Percentiles rank a stretch among this genome's conserved stretches.
These are phyloP conservation scores for Hypomyces perniciosus DNA, from an alignment of 2,329 filamentous ascomycete species.

Conservation along the genomic window DNA sequence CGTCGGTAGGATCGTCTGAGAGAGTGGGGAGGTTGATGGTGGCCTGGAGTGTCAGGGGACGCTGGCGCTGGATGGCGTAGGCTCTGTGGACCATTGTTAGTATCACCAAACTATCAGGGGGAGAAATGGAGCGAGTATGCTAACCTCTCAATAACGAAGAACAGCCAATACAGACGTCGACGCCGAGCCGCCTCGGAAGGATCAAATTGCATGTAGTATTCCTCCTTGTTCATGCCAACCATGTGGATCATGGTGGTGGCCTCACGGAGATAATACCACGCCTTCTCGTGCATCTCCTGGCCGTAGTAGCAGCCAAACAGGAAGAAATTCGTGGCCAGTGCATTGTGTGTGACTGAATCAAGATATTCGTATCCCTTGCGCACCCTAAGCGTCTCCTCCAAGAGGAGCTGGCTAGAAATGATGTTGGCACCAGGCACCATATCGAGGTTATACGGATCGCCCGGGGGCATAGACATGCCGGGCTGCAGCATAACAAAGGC, in stretches of 20 bases:
- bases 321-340: slow-evolving; percentile 70
- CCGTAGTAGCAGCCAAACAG: slow-evolving; percentile 67
- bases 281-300: slow-evolving; percentile 66
- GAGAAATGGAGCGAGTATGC: slow-evolving; percentile 10
- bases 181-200: slow-evolving; percentile 55
- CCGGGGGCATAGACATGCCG: slow-evolving; percentile 54
- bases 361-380: slow-evolving; percentile 57
- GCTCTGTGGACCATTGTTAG: slow-evolving; percentile 36
- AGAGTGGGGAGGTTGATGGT: slow-evolving; percentile 61
- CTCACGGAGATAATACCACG: slow-evolving; percentile 75
- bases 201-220: slow-evolving; percentile 55
- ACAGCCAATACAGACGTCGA: slow-evolving; percentile 65
- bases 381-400: slow-evolving; percentile 62
- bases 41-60: slow-evolving; percentile 64
- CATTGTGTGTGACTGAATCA: slow-evolving; percentile 50
- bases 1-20: slow-evolving; percentile 54
- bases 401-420: slow-evolving; percentile 57
- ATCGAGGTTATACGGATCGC: slow-evolving; percentile 51
- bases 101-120: neutral
- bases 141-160: slow-evolving; percentile 66
- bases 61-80: slow-evolving; percentile 64
- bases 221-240: slow-evolving; percentile 55
- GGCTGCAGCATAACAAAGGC: slow-evolving; percentile 65
- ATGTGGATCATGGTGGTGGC: slow-evolving; percentile 64
- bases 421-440: slow-evolving; percentile 54